Conservation (phyloP, 805 yeast genomes). For the Yarrowia sp. region DNA sequence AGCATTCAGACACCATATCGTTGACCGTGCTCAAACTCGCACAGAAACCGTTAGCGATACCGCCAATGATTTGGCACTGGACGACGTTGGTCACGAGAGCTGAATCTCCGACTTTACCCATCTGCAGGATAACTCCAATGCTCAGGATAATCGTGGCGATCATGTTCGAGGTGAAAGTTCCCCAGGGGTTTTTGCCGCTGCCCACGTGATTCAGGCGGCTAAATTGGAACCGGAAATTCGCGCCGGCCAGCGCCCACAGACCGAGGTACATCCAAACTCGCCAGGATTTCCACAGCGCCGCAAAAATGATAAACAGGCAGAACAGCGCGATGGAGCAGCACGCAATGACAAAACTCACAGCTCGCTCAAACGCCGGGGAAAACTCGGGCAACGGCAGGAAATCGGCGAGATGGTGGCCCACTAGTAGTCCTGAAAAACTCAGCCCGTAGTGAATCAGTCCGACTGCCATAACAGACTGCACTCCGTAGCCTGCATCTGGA, state of each 20-base stretch:
- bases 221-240: slow-evolving; percentile 13
- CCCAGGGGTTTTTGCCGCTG: slow-evolving; percentile 19
- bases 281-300: slow-evolving; percentile 25
- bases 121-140: slow-evolving; percentile 7
- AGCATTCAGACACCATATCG: slow-evolving; percentile 1
- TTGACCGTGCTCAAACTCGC: slow-evolving; percentile 3
- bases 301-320: slow-evolving; percentile 20
- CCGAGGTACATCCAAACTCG: slow-evolving; percentile 24
- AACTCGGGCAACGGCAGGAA: neutral
- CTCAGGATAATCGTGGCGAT: neutral
- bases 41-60: slow-evolving; percentile 24
- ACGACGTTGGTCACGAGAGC: slow-evolving; percentile 4
- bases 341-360: neutral
- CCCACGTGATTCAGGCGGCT: neutral
- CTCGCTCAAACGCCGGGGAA: neutral
- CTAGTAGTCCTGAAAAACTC: neutral
- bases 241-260: slow-evolving; percentile 4
- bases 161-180: slow-evolving; percentile 4
- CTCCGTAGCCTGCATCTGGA: slow-evolving; percentile 25
- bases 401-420: slow-evolving; percentile 6
- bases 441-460: slow-evolving; percentile 1
- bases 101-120: neutral
- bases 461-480: slow-evolving; percentile 8
- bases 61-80: slow-evolving; percentile 24
- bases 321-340: slow-evolving; percentile 26